Conservation (phyloP, 2,329 filamentous ascomycete species). For the Fusarium pseudocircinatum region DNA sequence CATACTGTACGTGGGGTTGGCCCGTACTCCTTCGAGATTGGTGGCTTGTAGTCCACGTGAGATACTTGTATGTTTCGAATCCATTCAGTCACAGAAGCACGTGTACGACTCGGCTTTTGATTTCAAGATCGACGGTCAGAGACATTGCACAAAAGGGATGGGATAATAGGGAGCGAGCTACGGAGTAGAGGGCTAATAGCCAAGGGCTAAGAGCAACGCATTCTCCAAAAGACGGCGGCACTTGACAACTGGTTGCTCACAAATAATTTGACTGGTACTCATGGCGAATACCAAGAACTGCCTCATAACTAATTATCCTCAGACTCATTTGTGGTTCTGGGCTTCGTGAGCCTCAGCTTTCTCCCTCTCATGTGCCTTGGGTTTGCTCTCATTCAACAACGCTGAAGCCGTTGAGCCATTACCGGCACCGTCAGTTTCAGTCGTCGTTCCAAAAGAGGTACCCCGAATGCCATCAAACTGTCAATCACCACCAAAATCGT, state of each 20-base stretch:
- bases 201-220: not conserved
- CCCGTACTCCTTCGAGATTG: slow-evolving; percentile 6
- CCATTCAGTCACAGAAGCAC: slow-evolving; percentile 3
- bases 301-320: not conserved
- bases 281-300: slow-evolving; percentile 1
- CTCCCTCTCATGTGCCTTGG: not conserved
- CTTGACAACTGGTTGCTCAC: not conserved
- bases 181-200: not conserved
- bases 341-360: not conserved
- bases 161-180: not conserved
- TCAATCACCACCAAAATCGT: slow-evolving; percentile 8
- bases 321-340: not conserved
- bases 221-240: not conserved
- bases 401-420: not conserved
- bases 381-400: not conserved
- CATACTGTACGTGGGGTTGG: slow-evolving; percentile 11
- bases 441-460: not conserved
- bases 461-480: not conserved
- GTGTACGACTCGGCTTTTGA: slow-evolving; percentile 15
- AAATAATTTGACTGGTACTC: not conserved
- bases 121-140: slow-evolving; percentile 4
- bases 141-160: not conserved
- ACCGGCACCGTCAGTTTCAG: slow-evolving; percentile 4
- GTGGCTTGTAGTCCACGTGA: slow-evolving; percentile 29
- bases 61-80: slow-evolving; percentile 23